Percentiles rank a stretch among this genome's conserved stretches.
phyloP scores from a whole-genome alignment of 306 rosid species.

The Inga oerstediana region DNA sequence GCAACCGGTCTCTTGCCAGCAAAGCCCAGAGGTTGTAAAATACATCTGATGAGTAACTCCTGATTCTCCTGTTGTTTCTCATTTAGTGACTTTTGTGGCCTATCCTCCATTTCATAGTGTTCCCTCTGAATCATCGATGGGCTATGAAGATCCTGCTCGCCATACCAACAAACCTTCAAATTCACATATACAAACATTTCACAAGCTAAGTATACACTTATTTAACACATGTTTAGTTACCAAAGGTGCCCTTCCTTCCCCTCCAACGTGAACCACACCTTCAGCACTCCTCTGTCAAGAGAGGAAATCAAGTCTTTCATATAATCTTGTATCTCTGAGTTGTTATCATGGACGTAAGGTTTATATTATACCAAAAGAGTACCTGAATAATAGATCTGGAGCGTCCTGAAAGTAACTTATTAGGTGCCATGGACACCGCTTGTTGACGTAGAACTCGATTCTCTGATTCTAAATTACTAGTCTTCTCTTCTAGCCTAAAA shows the following conservation, averaged over 20 bases:
- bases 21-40: slow-evolving; percentile 59
- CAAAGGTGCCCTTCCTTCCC: slow-evolving; percentile 61
- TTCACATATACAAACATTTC: slow-evolving; percentile 25
- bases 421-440: slow-evolving; percentile 90
- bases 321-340: slow-evolving; percentile 19
- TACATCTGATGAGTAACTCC: slow-evolving; percentile 61
- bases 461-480: slow-evolving; percentile 80
- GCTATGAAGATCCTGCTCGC: slow-evolving; percentile 70
- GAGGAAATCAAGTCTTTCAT: slow-evolving; percentile 39
- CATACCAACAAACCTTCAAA: slow-evolving; percentile 29
- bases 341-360: slow-evolving; percentile 13
- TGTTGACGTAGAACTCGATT: slow-evolving; percentile 90
- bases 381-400: slow-evolving; percentile 86
- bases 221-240: slow-evolving; percentile 47
- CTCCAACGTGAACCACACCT: slow-evolving; percentile 65
- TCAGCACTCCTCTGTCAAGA: slow-evolving; percentile 71
- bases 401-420: slow-evolving; percentile 79
- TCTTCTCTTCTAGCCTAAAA: slow-evolving; percentile 88
- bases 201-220: not conserved
- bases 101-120: slow-evolving; percentile 54
- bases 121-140: slow-evolving; percentile 72
- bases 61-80: slow-evolving; percentile 74
- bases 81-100: slow-evolving; percentile 62
- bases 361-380: slow-evolving; percentile 27
- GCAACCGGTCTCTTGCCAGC: slow-evolving; percentile 59